Evolutionary conservation across 129 eudicot genomes (phyloP), one percentile per base, ranked within the genome.

Genomic region (Centella asiatica): DNA sequence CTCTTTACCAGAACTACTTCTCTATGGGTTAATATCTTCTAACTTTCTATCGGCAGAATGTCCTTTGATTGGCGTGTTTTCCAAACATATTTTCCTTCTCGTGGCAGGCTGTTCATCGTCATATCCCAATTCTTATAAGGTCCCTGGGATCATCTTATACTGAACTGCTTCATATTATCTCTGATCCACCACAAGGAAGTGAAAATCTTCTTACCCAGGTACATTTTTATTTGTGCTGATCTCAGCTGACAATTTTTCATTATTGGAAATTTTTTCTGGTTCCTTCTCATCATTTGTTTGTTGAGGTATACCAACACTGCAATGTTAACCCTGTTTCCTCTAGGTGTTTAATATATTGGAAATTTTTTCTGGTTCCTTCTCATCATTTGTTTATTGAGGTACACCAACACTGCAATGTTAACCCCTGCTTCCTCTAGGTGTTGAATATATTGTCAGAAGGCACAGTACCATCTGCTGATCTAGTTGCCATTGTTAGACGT

Each of bases 151-250:
- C 99, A 33, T 87, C 95, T 34, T 78, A 73, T 78, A 72, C 85
- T 0, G 90, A 93, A 62, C 59, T 93, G 77, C 96, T 87, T 58
- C 72, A 55, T 27, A 87, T 93, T 78, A 93, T 93, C 63, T 85
- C 96, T 50, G 78, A 87, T 78, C 99, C 99, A 55, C 95, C 99
- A 12, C 67, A 60, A 48, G 99, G 99, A 74, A 80, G 96, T 80
- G 95, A 93, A 74, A 76, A 76, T 84, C 88, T 93, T 62, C 57
- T 93, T 67, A 76, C 84, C 44, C 99, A 82, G 96, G 99, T 92
- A 51, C 59, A 26, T 73, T 62, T 4, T 36, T 54, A 29, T 37
- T 36, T 31, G 22, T n/a, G 19, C 5, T 19, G 32, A 33, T 64
- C 8, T 33, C n/a, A 22, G 37, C 53, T 60, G 9, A 32, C 31